Evolutionary conservation across 345 rosid species (phyloP).

Genomic region (Salix exigua): DNA sequence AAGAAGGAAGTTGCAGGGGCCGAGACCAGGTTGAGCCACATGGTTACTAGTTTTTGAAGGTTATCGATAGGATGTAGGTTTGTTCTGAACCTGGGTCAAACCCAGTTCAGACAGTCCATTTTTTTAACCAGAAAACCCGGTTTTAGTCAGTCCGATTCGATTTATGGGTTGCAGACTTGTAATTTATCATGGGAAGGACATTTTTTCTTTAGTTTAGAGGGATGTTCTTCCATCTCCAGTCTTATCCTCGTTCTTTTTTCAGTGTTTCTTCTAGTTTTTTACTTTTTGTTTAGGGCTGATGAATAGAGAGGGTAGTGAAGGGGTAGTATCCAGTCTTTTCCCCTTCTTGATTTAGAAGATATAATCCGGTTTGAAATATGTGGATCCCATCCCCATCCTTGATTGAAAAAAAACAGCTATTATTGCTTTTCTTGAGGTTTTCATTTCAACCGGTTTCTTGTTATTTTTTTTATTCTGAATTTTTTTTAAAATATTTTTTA

Average conservation of each 20-base stretch:
- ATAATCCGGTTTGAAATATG: too few relatives aligned
- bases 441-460: too few relatives aligned
- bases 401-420: too few relatives aligned
- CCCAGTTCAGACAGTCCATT: constrained; percentile 4
- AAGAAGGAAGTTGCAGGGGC: constrained; percentile 26
- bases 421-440: too few relatives aligned
- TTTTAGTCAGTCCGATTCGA: background rate
- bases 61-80: constrained; percentile 7
- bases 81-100: background rate
- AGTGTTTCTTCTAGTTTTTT: background rate
- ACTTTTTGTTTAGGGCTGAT: background rate
- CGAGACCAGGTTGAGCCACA: constrained; percentile 20
- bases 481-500: too few relatives aligned
- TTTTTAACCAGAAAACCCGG: constrained; percentile 4
- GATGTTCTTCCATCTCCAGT: background rate
- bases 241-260: background rate
- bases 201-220: background rate
- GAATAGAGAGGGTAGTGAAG: background rate
- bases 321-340: background rate
- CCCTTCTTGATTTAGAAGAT: background rate
- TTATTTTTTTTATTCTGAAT: too few relatives aligned
- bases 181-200: background rate
- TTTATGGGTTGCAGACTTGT: background rate
- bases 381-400: too few relatives aligned
- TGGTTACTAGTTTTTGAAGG: constrained; percentile 34